Evolutionary conservation across 495 filamentous ascomycete species (phyloP).

Genomic region (Hyaloscypha bicolor): DNA sequence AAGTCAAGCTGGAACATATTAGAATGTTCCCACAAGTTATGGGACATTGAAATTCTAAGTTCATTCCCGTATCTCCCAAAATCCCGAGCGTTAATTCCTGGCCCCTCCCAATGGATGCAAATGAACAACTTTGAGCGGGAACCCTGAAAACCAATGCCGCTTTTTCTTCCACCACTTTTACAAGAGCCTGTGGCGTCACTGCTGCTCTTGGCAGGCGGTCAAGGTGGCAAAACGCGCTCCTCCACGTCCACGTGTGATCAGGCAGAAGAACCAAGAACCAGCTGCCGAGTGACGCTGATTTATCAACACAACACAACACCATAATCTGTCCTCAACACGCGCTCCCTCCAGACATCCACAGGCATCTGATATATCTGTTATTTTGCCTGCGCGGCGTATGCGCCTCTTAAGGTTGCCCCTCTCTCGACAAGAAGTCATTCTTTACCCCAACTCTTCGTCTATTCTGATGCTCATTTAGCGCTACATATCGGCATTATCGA

Average conservation of each 20-base stretch:
- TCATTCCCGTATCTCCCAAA: no score
- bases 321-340: conserved; percentile 1
- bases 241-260: no score
- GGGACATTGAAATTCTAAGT: no score
- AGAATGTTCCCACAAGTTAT: no score
- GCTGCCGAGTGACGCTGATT: not conserved
- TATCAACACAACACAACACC: not conserved
- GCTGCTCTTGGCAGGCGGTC: not conserved
- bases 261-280: no score
- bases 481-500: not conserved
- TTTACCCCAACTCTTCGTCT: not conserved
- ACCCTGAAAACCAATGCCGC: not conserved
- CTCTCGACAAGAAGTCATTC: not conserved
- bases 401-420: not conserved
- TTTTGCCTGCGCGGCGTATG: not conserved
- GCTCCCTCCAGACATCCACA: not conserved
- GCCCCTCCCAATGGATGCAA: no score
- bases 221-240: not conserved
- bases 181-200: no score
- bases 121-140: no score
- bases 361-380: not conserved
- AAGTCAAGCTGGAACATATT: no score
- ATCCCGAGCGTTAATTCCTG: no score
- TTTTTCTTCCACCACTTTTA: not conserved
- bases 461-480: not conserved